phyloP scores from a whole-genome alignment of 495 filamentous ascomycete species.

The Monascus purpureus region DNA sequence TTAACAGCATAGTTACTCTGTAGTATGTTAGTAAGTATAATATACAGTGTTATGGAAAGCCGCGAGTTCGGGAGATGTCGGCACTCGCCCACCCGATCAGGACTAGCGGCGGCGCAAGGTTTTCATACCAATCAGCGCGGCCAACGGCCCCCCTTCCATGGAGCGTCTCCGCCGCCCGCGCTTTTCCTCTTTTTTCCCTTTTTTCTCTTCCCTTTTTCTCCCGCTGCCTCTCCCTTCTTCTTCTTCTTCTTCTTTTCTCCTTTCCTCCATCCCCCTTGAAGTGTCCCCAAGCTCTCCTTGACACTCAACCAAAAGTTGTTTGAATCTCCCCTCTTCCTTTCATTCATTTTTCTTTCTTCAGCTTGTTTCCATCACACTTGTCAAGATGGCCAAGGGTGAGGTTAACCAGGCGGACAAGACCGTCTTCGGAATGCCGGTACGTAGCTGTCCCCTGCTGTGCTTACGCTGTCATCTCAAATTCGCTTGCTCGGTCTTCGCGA shows the following conservation, averaged over 20 bases:
- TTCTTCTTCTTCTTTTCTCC: too few species aligned
- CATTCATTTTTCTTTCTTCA: slow-evolving; percentile 18
- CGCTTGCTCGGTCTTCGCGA: slow-evolving; percentile 1
- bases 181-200: slow-evolving; percentile 24
- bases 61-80: slow-evolving; percentile 33
- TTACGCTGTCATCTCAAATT: not conserved
- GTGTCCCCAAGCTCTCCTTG: slow-evolving; percentile 25
- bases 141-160: slow-evolving; percentile 6
- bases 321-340: slow-evolving; percentile 27
- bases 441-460: slow-evolving; percentile 7
- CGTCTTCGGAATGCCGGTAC: slow-evolving; percentile 76
- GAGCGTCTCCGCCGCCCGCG: slow-evolving; percentile 23
- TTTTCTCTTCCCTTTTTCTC: slow-evolving; percentile 15
- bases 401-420: slow-evolving; percentile 51
- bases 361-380: slow-evolving; percentile 19
- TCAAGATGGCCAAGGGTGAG: slow-evolving; percentile 37
- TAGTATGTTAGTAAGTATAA: too few species aligned
- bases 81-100: slow-evolving; percentile 16
- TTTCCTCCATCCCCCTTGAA: slow-evolving; percentile 22
- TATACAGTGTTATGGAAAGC: too few species aligned
- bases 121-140: slow-evolving; percentile 5
- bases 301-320: too few species aligned
- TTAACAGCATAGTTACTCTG: too few species aligned
- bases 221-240: too few species aligned
- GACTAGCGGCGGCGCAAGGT: slow-evolving; percentile 15